Evolutionary conservation across 2,329 filamentous ascomycete species (phyloP), one percentile per base, ranked within the genome.

Genomic region (Dactylellina sp.): DNA sequence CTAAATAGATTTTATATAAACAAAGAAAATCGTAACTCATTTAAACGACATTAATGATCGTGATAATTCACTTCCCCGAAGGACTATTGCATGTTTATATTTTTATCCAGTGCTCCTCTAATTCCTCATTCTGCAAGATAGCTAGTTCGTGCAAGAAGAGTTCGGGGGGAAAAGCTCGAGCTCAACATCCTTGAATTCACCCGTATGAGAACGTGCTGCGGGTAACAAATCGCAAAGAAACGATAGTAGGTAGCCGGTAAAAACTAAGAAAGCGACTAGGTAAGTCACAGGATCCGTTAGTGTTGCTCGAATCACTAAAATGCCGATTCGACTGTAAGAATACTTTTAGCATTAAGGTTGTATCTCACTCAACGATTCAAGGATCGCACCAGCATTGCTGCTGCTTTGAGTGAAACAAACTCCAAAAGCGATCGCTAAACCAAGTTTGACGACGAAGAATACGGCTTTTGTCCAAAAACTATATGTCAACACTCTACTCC

Each of bases 381-480:
- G 81, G 59, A 96, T 83, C 4, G 93, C 95, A 42, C 89, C 92
- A 0, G 83, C 81, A 81, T 95, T 89, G 78, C 85, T 85, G 22
- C 84, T 79, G 7, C 82, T 71, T 1, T 80, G 81, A 40, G 82
- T 84, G 37, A 84, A 85, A 64, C 83, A 84, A 2, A 87, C 84
- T 20, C 84, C 89, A 80, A 97, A 98, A 47, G 85, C 88, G 75
- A 84, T 81, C 0, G 83, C 81, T 83, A 99, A 87, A 16, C 81
- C 83, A 40, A 96, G 78, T 81, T 97, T 93, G 78, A 94, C 79
- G 65, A 97, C 79, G 80, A 97, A 90, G 82, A 99, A 98, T 71
- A 81, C 76, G 25, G 96, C 85, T 82, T 99, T 99, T 80, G 95
- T 84, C 86, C 89, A 93, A 84, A 98, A 98, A 66, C 91, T 95